phyloP scores from a whole-genome alignment of 331 rosid genomes.

The Saraca asoca region DNA sequence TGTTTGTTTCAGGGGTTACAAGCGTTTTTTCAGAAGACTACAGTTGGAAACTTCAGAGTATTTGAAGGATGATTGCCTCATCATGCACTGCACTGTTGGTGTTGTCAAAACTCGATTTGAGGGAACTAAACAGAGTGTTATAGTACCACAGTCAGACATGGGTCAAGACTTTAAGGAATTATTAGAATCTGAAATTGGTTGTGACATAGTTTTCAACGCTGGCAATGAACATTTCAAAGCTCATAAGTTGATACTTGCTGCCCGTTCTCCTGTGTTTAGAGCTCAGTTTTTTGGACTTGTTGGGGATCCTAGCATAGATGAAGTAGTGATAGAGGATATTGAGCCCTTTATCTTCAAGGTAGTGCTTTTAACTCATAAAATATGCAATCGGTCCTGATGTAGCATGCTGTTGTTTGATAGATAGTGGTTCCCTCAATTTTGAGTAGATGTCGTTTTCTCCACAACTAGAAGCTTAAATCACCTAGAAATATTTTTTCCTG shows the following conservation, averaged over 20 bases:
- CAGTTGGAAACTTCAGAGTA: constrained; percentile 75
- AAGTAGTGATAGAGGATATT: constrained; percentile 71
- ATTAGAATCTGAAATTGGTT: constrained; percentile 67
- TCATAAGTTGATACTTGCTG: constrained; percentile 89
- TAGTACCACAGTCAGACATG: constrained; percentile 60
- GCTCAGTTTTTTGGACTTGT: constrained; percentile 92
- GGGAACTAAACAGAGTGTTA: constrained; percentile 61
- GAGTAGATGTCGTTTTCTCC: neutral
- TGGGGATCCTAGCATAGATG: constrained; percentile 65
- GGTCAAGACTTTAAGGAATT: constrained; percentile 69
- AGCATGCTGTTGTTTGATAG: neutral
- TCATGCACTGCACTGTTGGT: constrained; percentile 88
- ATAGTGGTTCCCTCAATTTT: neutral
- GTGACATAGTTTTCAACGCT: constrained; percentile 78
- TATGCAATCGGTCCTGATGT: neutral
- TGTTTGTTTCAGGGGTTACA: constrained; percentile 78
- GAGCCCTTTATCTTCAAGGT: constrained; percentile 94
- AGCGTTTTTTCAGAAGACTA: constrained; percentile 74
- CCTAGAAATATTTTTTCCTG: neutral
- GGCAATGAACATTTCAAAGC: constrained; percentile 74
- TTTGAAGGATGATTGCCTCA: constrained; percentile 87
- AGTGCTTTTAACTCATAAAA: constrained; percentile 21
- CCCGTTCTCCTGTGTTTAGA: constrained; percentile 84
- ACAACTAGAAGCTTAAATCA: neutral
- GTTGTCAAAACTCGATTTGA: constrained; percentile 88